Base-by-base conservation (phyloP, 2,329 filamentous ascomycete genomes). In the Scleromitrula shiraiana region DNA sequence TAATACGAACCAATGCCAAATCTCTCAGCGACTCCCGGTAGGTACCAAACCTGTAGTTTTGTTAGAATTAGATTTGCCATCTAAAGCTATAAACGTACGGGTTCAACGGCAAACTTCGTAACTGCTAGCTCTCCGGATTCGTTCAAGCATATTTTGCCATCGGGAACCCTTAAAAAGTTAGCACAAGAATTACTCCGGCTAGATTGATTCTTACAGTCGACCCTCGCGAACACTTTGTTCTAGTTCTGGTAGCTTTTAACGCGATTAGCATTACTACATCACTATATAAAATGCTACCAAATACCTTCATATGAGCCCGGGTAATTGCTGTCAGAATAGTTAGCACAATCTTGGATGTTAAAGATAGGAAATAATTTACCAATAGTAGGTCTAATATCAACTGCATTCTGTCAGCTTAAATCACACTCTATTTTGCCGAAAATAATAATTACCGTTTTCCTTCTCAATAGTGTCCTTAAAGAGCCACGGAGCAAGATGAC, bases 31-130 rank as follows among this genome's bases (percentile, higher is more conserved):
- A 97, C 85, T 2, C 86, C 87, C 1, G 86, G 87, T 8, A 91
- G 71, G 69, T 89, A 91, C 86, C 86, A 91, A 12, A 88, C 91
- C 20, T 59, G 39, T 17, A 36, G 3, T 19, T 10, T 35, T 10
- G 19, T 40, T 40, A 29, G 40, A 37, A 37, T 24, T 23, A n/a
- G n/a, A 33, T 14, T 3, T 12, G 15, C 26, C 14, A 52, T 95
- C 85, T 64, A 95, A 95, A 36, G 88, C 95, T 7, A 29, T n/a
- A 5, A 17, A 49, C 57, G 46, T 74, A 65, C 95, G 91, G 93
- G 93, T 67, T 98, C 93, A 17, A 96, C 93, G 3, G 93, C 93
- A 55, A 97, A 88, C 65, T 98, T 98, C 40, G 93, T 97, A 5
- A 97, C 93, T 26, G 85, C 85, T 30, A 97, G 74, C 65, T 97